Percentiles rank a stretch among this genome's conserved stretches.
These are phyloP conservation scores for Psilocybe tampanensis DNA, from an alignment of 768 basidiomycete genomes.

Conservation along the genomic window DNA sequence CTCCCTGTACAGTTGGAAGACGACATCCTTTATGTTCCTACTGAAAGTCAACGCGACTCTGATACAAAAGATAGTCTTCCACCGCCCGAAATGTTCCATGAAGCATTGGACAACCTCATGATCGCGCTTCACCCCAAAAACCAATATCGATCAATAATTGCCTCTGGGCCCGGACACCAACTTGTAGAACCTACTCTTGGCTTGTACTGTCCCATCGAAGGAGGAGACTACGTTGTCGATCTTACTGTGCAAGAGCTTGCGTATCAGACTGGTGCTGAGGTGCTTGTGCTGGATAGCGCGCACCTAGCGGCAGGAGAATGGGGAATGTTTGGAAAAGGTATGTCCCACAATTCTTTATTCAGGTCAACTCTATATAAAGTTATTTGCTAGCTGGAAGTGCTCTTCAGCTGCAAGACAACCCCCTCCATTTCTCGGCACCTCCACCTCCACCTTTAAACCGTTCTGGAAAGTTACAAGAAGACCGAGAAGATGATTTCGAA, in stretches of 20 bases:
- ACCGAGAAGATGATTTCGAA: slow-evolving; percentile 44
- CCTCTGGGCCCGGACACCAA: slow-evolving; percentile 46
- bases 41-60: slow-evolving; percentile 34
- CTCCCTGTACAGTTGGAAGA: slow-evolving; percentile 50
- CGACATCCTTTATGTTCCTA: slow-evolving; percentile 69
- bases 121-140: slow-evolving; percentile 82
- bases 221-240: slow-evolving; percentile 82
- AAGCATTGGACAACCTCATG: slow-evolving; percentile 73
- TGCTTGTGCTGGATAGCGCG: slow-evolving; percentile 81
- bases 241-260: slow-evolving; percentile 81
- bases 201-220: slow-evolving; percentile 83
- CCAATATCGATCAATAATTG: slow-evolving; percentile 71
- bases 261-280: slow-evolving; percentile 71
- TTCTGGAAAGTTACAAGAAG: slow-evolving; percentile 25
- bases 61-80: slow-evolving; percentile 49
- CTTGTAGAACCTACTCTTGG: slow-evolving; percentile 81
- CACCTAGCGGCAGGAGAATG: slow-evolving; percentile 89
- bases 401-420: slow-evolving; percentile 71
- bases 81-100: slow-evolving; percentile 74
- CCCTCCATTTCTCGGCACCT: slow-evolving; percentile 63
- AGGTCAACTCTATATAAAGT: background rate
- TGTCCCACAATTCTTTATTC: slow-evolving; percentile 7
- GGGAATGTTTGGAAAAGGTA: slow-evolving; percentile 83
- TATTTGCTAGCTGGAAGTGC: slow-evolving; percentile 60
- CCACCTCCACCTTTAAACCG: slow-evolving; percentile 20